These are phyloP conservation scores for Botrytis fabae DNA, from an alignment of 2,329 filamentous ascomycete genomes.

Conservation along the genomic window DNA sequence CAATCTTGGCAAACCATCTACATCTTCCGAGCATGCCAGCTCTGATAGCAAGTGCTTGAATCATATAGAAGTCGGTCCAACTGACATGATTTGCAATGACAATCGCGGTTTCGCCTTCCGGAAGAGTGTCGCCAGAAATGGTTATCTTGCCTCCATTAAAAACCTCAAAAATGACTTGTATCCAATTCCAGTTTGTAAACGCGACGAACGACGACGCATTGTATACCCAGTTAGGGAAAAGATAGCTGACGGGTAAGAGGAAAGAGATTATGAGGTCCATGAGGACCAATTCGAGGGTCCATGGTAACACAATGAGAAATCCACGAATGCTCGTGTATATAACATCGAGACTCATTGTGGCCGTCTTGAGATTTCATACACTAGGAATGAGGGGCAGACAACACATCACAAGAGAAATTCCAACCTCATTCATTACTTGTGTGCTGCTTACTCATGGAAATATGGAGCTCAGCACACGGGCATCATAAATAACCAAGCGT, in stretches of 20 bases:
- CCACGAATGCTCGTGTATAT: slow-evolving; percentile 45
- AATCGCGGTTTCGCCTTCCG: slow-evolving; percentile 57
- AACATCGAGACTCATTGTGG: slow-evolving; percentile 6
- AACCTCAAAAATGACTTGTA: slow-evolving; percentile 57
- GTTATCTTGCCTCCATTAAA: slow-evolving; percentile 55
- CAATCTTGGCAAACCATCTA: slow-evolving; percentile 62
- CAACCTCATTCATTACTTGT: not conserved
- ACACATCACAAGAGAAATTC: slow-evolving; percentile 14
- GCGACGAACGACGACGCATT: slow-evolving; percentile 56
- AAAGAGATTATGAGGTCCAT: slow-evolving; percentile 54
- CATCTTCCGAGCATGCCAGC: slow-evolving; percentile 61
- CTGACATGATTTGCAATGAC: slow-evolving; percentile 61
- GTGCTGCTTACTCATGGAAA: slow-evolving; percentile 18
- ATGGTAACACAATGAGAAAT: slow-evolving; percentile 49
- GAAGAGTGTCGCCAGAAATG: slow-evolving; percentile 54
- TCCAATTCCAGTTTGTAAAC: slow-evolving; percentile 55
- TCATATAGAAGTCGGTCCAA: slow-evolving; percentile 66
- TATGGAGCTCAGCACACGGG: slow-evolving; percentile 18
- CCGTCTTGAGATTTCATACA: not conserved
- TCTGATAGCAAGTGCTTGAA: slow-evolving; percentile 56
- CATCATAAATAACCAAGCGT: slow-evolving; percentile 11
- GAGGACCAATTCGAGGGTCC: slow-evolving; percentile 53
- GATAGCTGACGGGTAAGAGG: slow-evolving; percentile 49
- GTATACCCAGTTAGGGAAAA: slow-evolving; percentile 54
- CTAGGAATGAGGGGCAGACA: slow-evolving; percentile 7